A percentile compares a stretch with the other conserved stretches of the same genome.
Conservation (phyloP, 257 asterid genomes). For the Scutellaria baicalensis region DNA sequence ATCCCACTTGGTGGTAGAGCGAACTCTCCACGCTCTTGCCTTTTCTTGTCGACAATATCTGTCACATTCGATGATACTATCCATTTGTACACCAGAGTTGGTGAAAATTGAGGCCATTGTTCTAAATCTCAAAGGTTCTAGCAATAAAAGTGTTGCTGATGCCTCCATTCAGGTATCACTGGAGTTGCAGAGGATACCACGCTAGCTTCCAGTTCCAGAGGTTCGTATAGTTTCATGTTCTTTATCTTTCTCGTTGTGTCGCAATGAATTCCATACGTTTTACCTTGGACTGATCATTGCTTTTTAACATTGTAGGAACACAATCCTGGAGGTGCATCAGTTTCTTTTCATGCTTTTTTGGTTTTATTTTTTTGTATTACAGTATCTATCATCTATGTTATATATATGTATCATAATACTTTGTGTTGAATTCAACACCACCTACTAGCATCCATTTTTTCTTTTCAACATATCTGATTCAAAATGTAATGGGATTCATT, state of each 20-base stretch:
- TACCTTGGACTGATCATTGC: background rate
- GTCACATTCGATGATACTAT: constrained; percentile 68
- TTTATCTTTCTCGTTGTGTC: background rate
- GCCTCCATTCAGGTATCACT: constrained; percentile 55
- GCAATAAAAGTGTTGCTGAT: constrained; percentile 38
- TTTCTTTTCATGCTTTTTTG: background rate
- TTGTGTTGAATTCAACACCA: constrained; percentile 9
- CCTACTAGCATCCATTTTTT: background rate
- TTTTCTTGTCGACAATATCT: constrained; percentile 71
- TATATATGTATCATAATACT: constrained; percentile 19
- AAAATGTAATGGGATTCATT: background rate
- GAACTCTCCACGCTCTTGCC: constrained; percentile 68
- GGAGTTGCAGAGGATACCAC: constrained; percentile 86
- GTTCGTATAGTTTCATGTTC: constrained; percentile 15
- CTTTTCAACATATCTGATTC: background rate
- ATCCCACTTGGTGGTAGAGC: constrained; percentile 48
- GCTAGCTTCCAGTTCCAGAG: constrained; percentile 31
- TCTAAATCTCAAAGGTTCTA: constrained; percentile 46
- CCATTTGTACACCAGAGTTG: constrained; percentile 49
- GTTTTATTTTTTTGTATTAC: background rate
- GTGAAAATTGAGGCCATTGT: constrained; percentile 52
- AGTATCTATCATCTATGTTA: constrained; percentile 7
- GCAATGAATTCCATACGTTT: background rate
- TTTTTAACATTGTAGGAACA: constrained; percentile 10
- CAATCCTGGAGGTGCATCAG: background rate